Percentiles rank a stretch among this genome's conserved stretches.
These are phyloP conservation scores for Ricinus communis DNA, from an alignment of 345 rosid genomes.

Conservation along the genomic window DNA sequence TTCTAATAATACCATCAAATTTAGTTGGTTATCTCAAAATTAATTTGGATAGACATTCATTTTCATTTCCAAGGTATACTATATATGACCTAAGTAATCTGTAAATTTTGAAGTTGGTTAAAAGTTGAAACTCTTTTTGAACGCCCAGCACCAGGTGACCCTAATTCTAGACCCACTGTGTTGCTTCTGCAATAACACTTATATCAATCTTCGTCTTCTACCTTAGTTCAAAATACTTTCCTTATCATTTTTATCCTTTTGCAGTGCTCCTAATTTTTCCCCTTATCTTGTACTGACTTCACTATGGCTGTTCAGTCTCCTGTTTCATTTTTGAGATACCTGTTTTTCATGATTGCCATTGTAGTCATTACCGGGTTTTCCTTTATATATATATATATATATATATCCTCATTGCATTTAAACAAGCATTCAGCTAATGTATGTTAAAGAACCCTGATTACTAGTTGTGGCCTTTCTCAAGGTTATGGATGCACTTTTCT, in stretches of 20 bases:
- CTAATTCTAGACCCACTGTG: background rate
- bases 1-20: no score
- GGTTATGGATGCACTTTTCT: constrained; percentile 95
- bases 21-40: no score
- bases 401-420: constrained; percentile 10
- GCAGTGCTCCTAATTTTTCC: background rate
- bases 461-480: constrained; percentile 40
- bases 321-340: background rate
- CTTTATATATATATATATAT: no score
- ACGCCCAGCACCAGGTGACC: background rate
- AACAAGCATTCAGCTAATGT: constrained; percentile 12
- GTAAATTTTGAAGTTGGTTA: background rate
- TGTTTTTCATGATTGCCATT: background rate
- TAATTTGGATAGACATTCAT: no score
- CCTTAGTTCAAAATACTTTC: background rate
- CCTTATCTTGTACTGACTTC: background rate
- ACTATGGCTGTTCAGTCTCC: background rate
- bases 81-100: background rate
- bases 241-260: background rate
- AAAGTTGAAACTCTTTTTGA: no score
- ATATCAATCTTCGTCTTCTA: background rate
- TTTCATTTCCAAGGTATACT: no score
- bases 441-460: constrained; percentile 27
- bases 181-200: background rate
- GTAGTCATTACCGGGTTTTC: background rate